Base-by-base conservation (phyloP, 257 asterid species). In the Solanum lycopersicoides region DNA sequence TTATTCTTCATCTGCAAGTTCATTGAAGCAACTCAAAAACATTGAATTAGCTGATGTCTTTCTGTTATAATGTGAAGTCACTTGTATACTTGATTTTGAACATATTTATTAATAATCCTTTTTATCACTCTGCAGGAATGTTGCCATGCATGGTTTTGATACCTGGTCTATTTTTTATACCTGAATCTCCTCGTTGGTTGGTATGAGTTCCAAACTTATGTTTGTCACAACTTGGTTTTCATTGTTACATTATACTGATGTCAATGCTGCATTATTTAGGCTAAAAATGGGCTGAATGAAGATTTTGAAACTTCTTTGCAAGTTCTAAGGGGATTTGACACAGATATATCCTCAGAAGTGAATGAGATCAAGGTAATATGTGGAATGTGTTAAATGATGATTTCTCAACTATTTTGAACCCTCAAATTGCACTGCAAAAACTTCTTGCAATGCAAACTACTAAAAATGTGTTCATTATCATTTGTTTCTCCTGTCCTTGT, bases 111-210 rank as follows among this genome's bases (percentile, higher is more conserved):
- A 45, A 16, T 41, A 37, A 39, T 47, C 84, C 30, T 80, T 47
- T 47, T 28, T 6, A 12, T 47, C 18, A 44, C 10, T 88, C 47
- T 89, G 86, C 92, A 95, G 98, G 98, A 87, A 93, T 92, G 87
- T 85, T 96, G 86, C 99, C 99, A n/a, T 96, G 98, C 92, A 88
- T 94, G 75, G 18, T 96, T 87, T 90, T 96, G 98, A 93, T 96
- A 82, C 99, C 98, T 83, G 96, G 98, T 83, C 97, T 96, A 80
- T 96, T 96, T 90, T 96, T 96, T 65, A 93, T 96, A 87, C 98
- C 98, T n/a, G 99, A 96, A 84, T 95, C 99, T 88, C 99, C 99
- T 88, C 98, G 98, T 92, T 96, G 99, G 98, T 91, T 96, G 99
- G 99, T 95, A 94, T 73, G 93, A 90, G 71, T 87, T 79, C 63